Evolutionary conservation across 192 early-diverging fungal species (phyloP).

Genomic region (Borealophlyctis nickersoniae): DNA sequence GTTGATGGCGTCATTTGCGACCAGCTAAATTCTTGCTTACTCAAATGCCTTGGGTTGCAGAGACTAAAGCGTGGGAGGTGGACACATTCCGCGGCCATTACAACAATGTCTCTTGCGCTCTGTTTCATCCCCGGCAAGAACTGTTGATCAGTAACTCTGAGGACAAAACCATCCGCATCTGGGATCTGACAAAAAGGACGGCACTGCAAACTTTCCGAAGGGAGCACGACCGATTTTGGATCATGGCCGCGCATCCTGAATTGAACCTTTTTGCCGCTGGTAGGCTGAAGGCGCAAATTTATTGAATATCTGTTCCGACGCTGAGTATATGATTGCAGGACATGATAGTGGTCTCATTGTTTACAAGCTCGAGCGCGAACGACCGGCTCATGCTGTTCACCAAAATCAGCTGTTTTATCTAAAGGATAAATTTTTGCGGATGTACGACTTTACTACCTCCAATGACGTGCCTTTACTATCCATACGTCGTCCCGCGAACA

Average conservation of each 20-base stretch:
- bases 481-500: conserved; percentile 66
- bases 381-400: conserved; percentile 84
- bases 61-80: conserved; percentile 99
- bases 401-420: conserved; percentile 84
- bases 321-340: conserved; percentile 40
- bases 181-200: conserved; percentile 96
- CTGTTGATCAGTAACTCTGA: conserved; percentile 91
- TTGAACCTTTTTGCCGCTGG: conserved; percentile 98
- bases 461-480: conserved; percentile 77
- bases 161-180: conserved; percentile 96
- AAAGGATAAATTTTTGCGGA: conserved; percentile 80
- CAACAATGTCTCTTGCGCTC: conserved; percentile 89
- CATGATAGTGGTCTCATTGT: conserved; percentile 98
- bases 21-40: not conserved
- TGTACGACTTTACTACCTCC: conserved; percentile 74
- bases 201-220: conserved; percentile 93
- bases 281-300: conserved; percentile 19
- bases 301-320: not conserved
- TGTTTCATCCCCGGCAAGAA: conserved; percentile 97
- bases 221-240: conserved; percentile 98
- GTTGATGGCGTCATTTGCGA: conserved; percentile 1
- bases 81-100: conserved; percentile 98
- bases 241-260: conserved; percentile 91
- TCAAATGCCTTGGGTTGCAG: conserved; percentile 48
- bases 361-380: conserved; percentile 97